Base-by-base conservation (phyloP, 2,329 filamentous ascomycete genomes). In the Ophiostoma sp. region DNA sequence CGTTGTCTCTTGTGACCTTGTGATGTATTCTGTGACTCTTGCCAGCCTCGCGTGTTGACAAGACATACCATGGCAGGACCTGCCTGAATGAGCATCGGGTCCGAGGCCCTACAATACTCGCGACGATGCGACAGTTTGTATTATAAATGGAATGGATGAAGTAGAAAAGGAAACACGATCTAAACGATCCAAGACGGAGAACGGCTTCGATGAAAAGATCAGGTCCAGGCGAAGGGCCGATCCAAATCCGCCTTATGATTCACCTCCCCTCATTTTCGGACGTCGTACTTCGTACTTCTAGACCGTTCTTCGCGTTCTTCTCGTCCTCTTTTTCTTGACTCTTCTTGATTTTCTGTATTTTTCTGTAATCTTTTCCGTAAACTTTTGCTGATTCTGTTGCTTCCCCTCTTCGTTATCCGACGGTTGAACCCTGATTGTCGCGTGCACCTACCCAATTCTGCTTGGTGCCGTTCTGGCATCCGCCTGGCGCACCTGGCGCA, bases 391-490 rank as follows among this genome's bases (percentile, higher is more conserved):
- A 15, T 42, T 42, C 45, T 36, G 15, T 12, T 22, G 61, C 61
- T 64, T 39, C 48, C 64, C 45, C 66, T 39, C 31, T 39, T 39
- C 66, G 25, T 33, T 31, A 31, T 48, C 42, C 42, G 42, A 68
- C 25, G n/a, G 12, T 17, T 50, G 39, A 68, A 50, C 64, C 61
- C 36, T 33, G 42, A 68, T 68, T 55, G 48, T 71, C 72, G 72
- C 69, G 52, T 72, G 69, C 28, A 71, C 36, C 69, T 74, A 19
- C 72, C 72, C n/a, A 25, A 74, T 71, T 33, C 50, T 69, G 71
- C 50, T n/a, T 70, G 55, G 71, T 52, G 64, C 22, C 22, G 22
- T 61, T 25, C 48, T n/a, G 28, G 33, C 33, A 28, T 22, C 36
- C 19, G 19, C 33, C 52, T 57, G 52, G 22, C 28, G 25, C 57